Percentiles rank a stretch among this genome's conserved stretches.
Conservation (phyloP, 768 basidiomycete genomes). For the Tricholoma terreum region DNA sequence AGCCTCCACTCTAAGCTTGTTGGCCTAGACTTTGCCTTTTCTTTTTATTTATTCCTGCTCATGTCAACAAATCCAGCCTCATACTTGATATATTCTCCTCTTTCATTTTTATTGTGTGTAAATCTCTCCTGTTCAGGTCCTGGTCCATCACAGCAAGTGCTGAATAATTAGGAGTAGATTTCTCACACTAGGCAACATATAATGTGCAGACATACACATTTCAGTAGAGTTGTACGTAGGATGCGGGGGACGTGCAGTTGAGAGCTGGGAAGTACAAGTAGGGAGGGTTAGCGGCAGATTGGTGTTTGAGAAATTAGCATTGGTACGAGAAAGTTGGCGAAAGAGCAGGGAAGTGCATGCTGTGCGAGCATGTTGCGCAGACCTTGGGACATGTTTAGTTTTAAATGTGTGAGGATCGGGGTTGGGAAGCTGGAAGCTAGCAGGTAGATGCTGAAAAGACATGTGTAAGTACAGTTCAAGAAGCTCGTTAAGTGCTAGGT, state of each 20-base stretch:
- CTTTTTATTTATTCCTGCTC: neutral
- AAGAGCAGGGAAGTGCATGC: neutral
- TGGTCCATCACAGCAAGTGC: neutral
- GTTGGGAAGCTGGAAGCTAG: neutral
- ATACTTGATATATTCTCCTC: no score
- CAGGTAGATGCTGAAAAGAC: neutral
- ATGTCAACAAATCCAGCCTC: no score
- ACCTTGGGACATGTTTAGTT: neutral
- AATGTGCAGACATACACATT: slow-evolving; percentile 51
- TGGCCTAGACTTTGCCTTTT: slow-evolving; percentile 10
- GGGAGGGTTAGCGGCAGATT: neutral
- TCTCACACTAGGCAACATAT: slow-evolving; percentile 37
- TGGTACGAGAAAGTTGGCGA: neutral
- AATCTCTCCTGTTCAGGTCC: no score
- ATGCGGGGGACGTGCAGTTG: slow-evolving; percentile 22
- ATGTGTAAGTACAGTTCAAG: slow-evolving; percentile 56
- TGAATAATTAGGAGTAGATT: neutral
- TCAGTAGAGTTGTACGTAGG: slow-evolving; percentile 58
- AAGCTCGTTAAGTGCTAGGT: slow-evolving; percentile 59
- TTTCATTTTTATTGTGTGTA: no score
- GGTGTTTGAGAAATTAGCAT: neutral
- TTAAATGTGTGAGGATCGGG: neutral
- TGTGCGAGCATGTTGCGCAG: slow-evolving; percentile 5
- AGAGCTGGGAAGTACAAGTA: slow-evolving; percentile 21
- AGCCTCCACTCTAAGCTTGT: slow-evolving; percentile 58